These are phyloP conservation scores for Pichia pseudocactophila DNA, from an alignment of 805 yeast species.

Conservation along the genomic window DNA sequence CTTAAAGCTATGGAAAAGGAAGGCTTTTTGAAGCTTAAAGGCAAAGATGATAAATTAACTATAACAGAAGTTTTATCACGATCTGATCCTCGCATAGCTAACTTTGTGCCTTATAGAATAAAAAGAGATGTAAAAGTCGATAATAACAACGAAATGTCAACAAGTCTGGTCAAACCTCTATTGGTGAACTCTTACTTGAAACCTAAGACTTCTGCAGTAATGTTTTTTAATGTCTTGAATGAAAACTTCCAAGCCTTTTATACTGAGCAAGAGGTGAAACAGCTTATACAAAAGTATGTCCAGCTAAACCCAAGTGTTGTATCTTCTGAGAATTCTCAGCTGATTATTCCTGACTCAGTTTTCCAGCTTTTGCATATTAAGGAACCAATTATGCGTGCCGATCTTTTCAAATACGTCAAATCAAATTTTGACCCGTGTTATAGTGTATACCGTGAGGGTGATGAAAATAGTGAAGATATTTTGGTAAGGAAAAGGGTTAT, in stretches of 20 bases:
- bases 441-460: constrained; percentile 7
- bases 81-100: constrained; percentile 39
- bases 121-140: constrained; percentile 11
- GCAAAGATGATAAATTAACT: constrained; percentile 74
- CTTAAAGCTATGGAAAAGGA: constrained; percentile 80
- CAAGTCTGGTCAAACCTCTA: constrained; percentile 9
- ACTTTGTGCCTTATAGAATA: constrained; percentile 57
- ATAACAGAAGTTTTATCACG: constrained; percentile 42
- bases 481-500: constrained; percentile 17
- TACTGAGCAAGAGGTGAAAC: constrained; percentile 45
- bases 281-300: constrained; percentile 48
- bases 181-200: constrained; percentile 39
- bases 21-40: constrained; percentile 60
- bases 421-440: constrained; percentile 10
- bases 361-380: constrained; percentile 32
- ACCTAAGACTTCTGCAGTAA: constrained; percentile 43
- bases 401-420: background rate
- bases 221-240: constrained; percentile 37
- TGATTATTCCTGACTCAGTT: constrained; percentile 45
- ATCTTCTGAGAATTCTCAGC: constrained; percentile 38
- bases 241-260: constrained; percentile 35
- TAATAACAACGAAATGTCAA: background rate
- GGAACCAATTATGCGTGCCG: constrained; percentile 24
- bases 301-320: constrained; percentile 41
- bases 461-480: constrained; percentile 16